Conservation (phyloP, 2,329 filamentous ascomycete genomes). For the Fusarium austroafricanum region DNA sequence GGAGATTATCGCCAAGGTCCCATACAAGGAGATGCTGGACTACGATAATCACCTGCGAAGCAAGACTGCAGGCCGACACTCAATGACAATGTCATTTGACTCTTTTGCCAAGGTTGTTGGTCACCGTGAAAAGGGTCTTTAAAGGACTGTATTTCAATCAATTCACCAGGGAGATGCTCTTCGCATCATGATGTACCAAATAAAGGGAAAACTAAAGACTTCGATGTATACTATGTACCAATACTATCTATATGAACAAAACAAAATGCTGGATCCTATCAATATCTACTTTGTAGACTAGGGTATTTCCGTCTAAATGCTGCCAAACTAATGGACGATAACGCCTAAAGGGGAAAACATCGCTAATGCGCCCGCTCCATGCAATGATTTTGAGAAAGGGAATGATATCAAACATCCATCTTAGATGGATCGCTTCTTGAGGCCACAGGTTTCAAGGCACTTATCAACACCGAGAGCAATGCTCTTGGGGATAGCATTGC, state of each 20-base stretch:
- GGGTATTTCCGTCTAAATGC: slow-evolving; percentile 14
- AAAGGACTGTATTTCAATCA: neutral
- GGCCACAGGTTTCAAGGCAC: slow-evolving; percentile 56
- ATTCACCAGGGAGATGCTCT: too few species aligned
- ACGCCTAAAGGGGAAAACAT: slow-evolving; percentile 8
- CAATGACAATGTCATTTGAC: slow-evolving; percentile 69
- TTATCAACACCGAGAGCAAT: slow-evolving; percentile 64
- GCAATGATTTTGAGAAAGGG: neutral
- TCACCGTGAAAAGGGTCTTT: slow-evolving; percentile 63
- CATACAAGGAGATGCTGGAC: slow-evolving; percentile 95
- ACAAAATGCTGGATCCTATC: neutral
- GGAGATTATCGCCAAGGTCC: slow-evolving; percentile 86
- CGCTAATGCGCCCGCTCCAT: neutral
- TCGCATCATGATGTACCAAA: slow-evolving; percentile 7
- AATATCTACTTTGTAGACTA: neutral
- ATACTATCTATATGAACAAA: neutral
- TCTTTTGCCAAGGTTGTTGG: slow-evolving; percentile 68
- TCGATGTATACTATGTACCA: slow-evolving; percentile 7
- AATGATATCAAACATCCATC: neutral
- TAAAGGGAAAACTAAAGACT: neutral
- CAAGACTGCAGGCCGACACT: slow-evolving; percentile 83
- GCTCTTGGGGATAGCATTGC: slow-evolving; percentile 55
- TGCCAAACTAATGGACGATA: neutral
- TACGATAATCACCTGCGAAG: slow-evolving; percentile 91
- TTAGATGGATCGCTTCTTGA: slow-evolving; percentile 55